Conservation (phyloP, 2,329 filamentous ascomycete genomes). For the Capronia americana region DNA sequence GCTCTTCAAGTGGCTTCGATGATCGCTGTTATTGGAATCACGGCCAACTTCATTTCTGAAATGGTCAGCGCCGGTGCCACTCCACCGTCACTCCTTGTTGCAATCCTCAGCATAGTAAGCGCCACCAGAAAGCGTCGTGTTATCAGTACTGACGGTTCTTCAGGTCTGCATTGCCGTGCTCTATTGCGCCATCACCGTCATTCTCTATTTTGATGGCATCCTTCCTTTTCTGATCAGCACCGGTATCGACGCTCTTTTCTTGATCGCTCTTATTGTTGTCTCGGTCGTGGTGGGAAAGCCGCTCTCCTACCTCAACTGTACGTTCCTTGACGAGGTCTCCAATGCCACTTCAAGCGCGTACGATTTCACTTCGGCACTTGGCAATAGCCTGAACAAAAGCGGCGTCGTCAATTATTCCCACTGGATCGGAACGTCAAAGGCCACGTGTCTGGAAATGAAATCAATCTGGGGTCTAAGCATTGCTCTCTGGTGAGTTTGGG, state of each 20-base stretch:
- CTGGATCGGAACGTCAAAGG: constrained; percentile 66
- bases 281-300: constrained; percentile 80
- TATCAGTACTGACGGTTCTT: neutral
- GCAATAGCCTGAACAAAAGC: constrained; percentile 59
- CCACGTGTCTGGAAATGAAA: constrained; percentile 83
- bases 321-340: constrained; percentile 56
- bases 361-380: constrained; percentile 60
- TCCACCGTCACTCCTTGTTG: constrained; percentile 75
- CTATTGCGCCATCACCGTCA: constrained; percentile 79
- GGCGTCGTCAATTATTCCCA: constrained; percentile 57
- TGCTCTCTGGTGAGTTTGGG: constrained; percentile 66
- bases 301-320: constrained; percentile 78
- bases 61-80: constrained; percentile 71
- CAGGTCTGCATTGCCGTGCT: constrained; percentile 79
- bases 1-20: constrained; percentile 74
- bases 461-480: constrained; percentile 86
- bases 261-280: constrained; percentile 79
- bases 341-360: constrained; percentile 58
- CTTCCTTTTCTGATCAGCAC: constrained; percentile 75
- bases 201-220: constrained; percentile 78
- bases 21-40: constrained; percentile 78
- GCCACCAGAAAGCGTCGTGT: neutral
- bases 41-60: constrained; percentile 79
- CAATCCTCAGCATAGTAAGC: constrained; percentile 79
- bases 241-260: constrained; percentile 69